Percentiles rank a stretch among this genome's conserved stretches.
These are phyloP conservation scores for Alternaria ethzedia DNA, from an alignment of 2,329 filamentous ascomycete genomes.

Conservation along the genomic window DNA sequence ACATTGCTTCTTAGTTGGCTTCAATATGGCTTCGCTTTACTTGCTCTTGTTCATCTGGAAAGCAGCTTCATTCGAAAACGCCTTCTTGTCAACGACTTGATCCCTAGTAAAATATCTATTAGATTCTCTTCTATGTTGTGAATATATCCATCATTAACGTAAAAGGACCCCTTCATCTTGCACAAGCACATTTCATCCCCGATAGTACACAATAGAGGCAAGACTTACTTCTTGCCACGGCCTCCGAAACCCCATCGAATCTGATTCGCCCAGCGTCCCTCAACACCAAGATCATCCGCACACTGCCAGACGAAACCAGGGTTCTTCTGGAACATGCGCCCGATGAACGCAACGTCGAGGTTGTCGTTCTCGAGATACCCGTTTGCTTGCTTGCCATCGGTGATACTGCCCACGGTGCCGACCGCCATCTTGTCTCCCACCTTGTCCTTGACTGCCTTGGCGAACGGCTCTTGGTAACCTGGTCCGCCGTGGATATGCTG, in stretches of 20 bases:
- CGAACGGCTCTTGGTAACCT: conserved; percentile 77
- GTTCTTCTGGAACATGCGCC: conserved; percentile 80
- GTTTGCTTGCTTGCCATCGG: conserved; percentile 68
- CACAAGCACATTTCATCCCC: neutral
- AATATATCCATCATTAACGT: neutral
- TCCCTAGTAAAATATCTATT: conserved; percentile 16
- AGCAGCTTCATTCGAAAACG: conserved; percentile 31
- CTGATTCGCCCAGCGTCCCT: conserved; percentile 76
- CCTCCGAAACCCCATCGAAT: conserved; percentile 66
- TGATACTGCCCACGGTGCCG: conserved; percentile 77
- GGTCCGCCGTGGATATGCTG: conserved; percentile 68
- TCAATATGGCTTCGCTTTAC: neutral
- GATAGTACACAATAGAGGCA: neutral
- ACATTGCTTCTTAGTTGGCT: neutral
- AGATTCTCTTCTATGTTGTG: conserved; percentile 1
- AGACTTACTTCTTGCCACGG: conserved; percentile 50
- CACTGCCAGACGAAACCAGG: conserved; percentile 77
- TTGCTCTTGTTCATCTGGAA: conserved; percentile 27
- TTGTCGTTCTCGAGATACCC: conserved; percentile 40
- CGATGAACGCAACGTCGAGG: conserved; percentile 75
- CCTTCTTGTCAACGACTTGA: conserved; percentile 27
- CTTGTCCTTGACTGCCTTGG: conserved; percentile 72
- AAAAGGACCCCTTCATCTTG: neutral
- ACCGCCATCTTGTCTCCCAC: conserved; percentile 76
- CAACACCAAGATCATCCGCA: conserved; percentile 74